Base-by-base conservation (phyloP, 768 basidiomycete genomes). In the Tylopilus subfusipes region DNA sequence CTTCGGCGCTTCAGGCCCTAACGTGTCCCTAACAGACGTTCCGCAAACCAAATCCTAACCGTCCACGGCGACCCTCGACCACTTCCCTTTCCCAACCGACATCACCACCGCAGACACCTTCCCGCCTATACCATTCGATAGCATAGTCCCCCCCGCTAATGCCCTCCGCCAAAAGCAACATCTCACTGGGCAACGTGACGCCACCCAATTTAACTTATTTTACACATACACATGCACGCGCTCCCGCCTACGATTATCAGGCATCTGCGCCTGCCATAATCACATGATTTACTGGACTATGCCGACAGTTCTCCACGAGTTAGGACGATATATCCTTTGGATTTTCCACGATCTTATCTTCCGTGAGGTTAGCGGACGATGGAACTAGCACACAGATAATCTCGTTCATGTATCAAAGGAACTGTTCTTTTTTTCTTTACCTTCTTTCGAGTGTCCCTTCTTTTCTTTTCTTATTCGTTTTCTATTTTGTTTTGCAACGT, bases 21-120 rank as follows among this genome's bases (percentile, higher is more conserved):
- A 34, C 1, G 31, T 30, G 6, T 19, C 1, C 39, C 9, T 14
- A 16, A n/a, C 49, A 72, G 71, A 72, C 71, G 8, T 73, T 72
- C 19, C 69, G 71, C 46, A 63, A 61, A 46, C 71, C 71, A 14
- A 68, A 64, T 42, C 64, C 65, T 10, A 66, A 60, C 29, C 63
- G 63, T 14, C 31, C 54, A 43, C 71, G 71, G 49, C 60, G 50
- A 59, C 18, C 56, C 19, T 63, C 71, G 2, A 38, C 56, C 14
- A n/a, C 56, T 5, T 56, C 68, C 5, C 22, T 61, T 27, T 55
- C 67, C 30, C 61, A 5, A 19, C 60, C 61, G 21, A 57, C 65
- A 1, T 57, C 64, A 49, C 61, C 72, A 45, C 70, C 71, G 10
- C 72, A 71, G 58, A 69, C 66, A 9, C 73, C 69, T 11, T 70